Conservation (phyloP, 1,284 basidiomycete species). For the Fomitopsis betulina region DNA sequence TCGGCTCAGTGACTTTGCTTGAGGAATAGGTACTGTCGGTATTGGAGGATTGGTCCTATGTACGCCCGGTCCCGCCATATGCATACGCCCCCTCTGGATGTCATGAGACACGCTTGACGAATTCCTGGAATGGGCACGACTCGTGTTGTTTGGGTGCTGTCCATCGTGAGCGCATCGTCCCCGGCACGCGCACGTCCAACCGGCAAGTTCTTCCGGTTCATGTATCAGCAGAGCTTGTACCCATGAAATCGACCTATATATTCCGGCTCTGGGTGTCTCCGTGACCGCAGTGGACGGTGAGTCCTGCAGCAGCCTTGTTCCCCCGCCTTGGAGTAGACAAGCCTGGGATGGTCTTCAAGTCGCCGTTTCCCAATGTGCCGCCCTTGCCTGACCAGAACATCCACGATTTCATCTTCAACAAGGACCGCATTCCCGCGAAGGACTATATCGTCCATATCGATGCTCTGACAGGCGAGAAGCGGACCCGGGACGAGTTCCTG, state of each 20-base stretch:
- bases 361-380: conserved; percentile 34
- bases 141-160: neutral
- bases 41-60: too few relatives aligned
- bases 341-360: conserved; percentile 26
- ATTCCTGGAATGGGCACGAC: too few relatives aligned
- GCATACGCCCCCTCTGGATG: too few relatives aligned
- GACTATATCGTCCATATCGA: conserved; percentile 59
- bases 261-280: neutral
- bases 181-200: neutral
- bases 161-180: neutral
- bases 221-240: neutral
- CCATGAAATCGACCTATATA: neutral
- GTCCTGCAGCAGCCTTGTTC: too few relatives aligned
- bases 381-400: conserved; percentile 45
- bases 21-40: too few relatives aligned
- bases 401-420: conserved; percentile 51
- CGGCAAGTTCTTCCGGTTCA: neutral
- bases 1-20: too few relatives aligned
- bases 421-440: conserved; percentile 45
- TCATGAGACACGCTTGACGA: too few relatives aligned
- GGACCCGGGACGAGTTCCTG: conserved; percentile 44
- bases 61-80: too few relatives aligned
- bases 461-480: conserved; percentile 41
- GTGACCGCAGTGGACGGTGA: too few relatives aligned
- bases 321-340: neutral